These are phyloP conservation scores for Marsdenia floribunda DNA, from an alignment of 257 asterid genomes.

Conservation along the genomic window DNA sequence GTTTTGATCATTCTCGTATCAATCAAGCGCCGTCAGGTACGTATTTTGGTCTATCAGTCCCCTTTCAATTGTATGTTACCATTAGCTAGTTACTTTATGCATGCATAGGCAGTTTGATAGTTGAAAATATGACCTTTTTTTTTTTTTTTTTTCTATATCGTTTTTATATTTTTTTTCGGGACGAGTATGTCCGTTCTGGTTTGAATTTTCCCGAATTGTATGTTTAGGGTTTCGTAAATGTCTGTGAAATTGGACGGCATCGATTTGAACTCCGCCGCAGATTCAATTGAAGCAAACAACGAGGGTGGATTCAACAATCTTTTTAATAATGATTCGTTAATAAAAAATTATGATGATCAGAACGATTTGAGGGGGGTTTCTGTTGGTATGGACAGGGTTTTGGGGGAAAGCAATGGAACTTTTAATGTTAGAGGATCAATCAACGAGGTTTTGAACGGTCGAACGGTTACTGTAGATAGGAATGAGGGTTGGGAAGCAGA, in stretches of 20 bases:
- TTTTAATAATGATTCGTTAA: slow-evolving; percentile 32
- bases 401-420: slow-evolving; percentile 25
- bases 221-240: slow-evolving; percentile 40
- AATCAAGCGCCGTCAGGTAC: slow-evolving; percentile 7
- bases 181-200: background rate
- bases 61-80: background rate
- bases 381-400: slow-evolving; percentile 44
- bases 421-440: background rate
- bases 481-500: slow-evolving; percentile 9
- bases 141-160: background rate
- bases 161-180: background rate
- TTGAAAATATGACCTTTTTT: background rate
- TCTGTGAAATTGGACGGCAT: slow-evolving; percentile 24
- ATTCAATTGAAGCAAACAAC: slow-evolving; percentile 19
- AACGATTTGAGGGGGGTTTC: slow-evolving; percentile 14
- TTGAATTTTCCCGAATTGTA: slow-evolving; percentile 8
- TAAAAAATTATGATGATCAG: slow-evolving; percentile 21
- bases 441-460: background rate
- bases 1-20: background rate
- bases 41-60: background rate
- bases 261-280: slow-evolving; percentile 20
- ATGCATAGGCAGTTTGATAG: slow-evolving; percentile 3
- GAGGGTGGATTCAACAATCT: slow-evolving; percentile 21
- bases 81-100: background rate
- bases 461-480: background rate